These are phyloP conservation scores for Posidonia oceanica DNA, from an alignment of 116 monocot species.

Conservation along the genomic window DNA sequence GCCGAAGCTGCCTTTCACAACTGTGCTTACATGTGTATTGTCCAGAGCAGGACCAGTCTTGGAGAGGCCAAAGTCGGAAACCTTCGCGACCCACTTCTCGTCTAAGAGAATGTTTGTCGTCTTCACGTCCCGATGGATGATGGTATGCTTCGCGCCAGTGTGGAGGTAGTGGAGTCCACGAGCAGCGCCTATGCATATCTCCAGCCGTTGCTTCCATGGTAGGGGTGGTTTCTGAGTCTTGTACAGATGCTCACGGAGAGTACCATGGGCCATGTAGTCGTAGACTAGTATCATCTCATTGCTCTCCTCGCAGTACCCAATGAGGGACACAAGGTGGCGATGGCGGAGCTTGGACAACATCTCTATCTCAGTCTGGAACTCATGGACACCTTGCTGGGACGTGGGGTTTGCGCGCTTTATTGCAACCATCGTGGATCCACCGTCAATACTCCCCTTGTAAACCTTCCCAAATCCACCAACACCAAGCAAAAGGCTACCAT, in stretches of 20 bases:
- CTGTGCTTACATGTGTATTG: conserved; percentile 58
- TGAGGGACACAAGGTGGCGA: conserved; percentile 45
- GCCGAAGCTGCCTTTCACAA: too few species aligned
- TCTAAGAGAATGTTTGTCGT: conserved; percentile 7
- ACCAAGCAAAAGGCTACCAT: conserved; percentile 43
- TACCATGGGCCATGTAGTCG: conserved; percentile 52
- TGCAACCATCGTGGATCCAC: conserved; percentile 37
- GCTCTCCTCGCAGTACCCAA: too few species aligned
- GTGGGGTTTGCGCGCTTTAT: conserved; percentile 62
- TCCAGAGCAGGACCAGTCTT: conserved; percentile 51
- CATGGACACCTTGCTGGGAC: conserved; percentile 49
- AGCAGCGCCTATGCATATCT: too few species aligned
- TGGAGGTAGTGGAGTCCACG: too few species aligned
- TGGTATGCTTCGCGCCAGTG: conserved; percentile 27
- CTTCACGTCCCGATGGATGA: conserved; percentile 67
- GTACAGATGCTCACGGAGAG: conserved; percentile 61
- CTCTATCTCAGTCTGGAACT: conserved; percentile 66
- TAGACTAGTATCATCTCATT: too few species aligned
- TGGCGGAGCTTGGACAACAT: conserved; percentile 70
- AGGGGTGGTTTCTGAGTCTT: conserved; percentile 49
- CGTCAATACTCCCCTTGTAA: conserved; percentile 8
- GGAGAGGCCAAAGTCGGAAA: conserved; percentile 61
- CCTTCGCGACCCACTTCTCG: conserved; percentile 14
- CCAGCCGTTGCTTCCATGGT: conserved; percentile 19
- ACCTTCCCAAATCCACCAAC: conserved; percentile 58